phyloP scores from a whole-genome alignment of 345 rosid genomes.

The Theobroma cacao region DNA sequence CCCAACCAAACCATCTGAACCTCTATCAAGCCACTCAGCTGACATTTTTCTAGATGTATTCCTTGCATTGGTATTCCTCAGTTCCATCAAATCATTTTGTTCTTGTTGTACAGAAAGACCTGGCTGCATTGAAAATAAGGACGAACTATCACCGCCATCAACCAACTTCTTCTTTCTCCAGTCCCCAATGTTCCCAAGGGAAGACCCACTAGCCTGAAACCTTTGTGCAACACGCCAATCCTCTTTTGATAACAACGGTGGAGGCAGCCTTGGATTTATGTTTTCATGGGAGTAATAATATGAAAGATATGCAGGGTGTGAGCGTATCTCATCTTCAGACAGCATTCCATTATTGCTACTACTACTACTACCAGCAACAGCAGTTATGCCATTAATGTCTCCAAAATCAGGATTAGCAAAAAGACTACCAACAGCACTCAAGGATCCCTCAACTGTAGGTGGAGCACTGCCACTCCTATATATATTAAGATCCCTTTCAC shows the following conservation, averaged over 20 bases:
- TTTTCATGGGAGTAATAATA: slow-evolving; percentile 79
- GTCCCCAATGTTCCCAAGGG: slow-evolving; percentile 50
- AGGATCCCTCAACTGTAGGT: slow-evolving; percentile 89
- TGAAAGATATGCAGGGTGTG: slow-evolving; percentile 73
- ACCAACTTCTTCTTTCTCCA: slow-evolving; percentile 44
- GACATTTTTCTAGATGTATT: slow-evolving; percentile 39
- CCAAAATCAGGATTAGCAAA: slow-evolving; percentile 42
- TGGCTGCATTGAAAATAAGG: slow-evolving; percentile 78
- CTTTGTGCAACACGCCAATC: slow-evolving; percentile 89
- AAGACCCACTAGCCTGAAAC: slow-evolving; percentile 62
- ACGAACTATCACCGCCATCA: slow-evolving; percentile 39
- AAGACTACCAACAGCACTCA: slow-evolving; percentile 66
- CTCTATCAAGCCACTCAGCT: slow-evolving; percentile 48
- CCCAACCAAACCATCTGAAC: slow-evolving; percentile 37
- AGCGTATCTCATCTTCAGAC: slow-evolving; percentile 77
- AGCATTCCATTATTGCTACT: slow-evolving; percentile 36
- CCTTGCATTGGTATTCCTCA: slow-evolving; percentile 53
- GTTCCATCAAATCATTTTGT: slow-evolving; percentile 61
- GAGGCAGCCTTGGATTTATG: slow-evolving; percentile 81
- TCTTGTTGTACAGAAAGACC: slow-evolving; percentile 55
- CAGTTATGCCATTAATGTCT: slow-evolving; percentile 23
- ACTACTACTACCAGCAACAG: slow-evolving; percentile 5
- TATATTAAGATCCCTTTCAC: slow-evolving; percentile 50
- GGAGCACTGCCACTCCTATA: slow-evolving; percentile 93
- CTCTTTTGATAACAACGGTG: slow-evolving; percentile 80